phyloP scores from a whole-genome alignment of 2,329 filamentous ascomycete species.

The Aspergillus tubingensis region DNA sequence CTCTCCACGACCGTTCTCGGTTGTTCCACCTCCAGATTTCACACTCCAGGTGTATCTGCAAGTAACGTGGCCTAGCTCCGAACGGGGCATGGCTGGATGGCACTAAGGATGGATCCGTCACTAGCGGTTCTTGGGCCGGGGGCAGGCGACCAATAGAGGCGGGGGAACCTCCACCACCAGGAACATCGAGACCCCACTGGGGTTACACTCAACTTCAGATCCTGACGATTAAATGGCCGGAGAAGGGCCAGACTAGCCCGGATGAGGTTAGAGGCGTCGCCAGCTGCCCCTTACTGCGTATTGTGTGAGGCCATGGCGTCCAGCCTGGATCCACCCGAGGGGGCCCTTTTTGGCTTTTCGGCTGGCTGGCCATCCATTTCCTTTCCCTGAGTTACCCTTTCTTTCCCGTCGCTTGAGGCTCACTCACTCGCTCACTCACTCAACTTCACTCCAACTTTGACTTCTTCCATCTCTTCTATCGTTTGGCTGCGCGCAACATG shows the following conservation, averaged over 20 bases:
- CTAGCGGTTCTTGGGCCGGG: not conserved
- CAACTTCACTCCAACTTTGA: not conserved
- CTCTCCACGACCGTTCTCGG: not conserved
- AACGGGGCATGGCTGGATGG: constrained; percentile 2
- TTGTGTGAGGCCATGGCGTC: constrained; percentile 8
- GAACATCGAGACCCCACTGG: not conserved
- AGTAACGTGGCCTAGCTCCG: constrained; percentile 3
- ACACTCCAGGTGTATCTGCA: not conserved
- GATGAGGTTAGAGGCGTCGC: not conserved
- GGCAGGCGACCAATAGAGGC: not conserved
- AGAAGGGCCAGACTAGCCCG: not conserved
- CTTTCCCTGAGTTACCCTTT: not conserved
- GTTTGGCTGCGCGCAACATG: constrained; percentile 4
- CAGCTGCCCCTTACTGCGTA: constrained; percentile 7
- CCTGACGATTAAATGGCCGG: constrained; percentile 8
- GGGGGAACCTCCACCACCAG: not conserved
- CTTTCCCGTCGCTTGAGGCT: constrained; percentile 2
- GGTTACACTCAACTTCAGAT: constrained; percentile 3
- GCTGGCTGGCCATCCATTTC: not conserved
- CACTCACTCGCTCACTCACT: not conserved
- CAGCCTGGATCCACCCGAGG: not conserved
- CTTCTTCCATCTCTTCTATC: not conserved
- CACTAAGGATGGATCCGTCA: not conserved
- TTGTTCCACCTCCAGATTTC: not conserved
- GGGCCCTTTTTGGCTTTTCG: not conserved